A percentile compares a stretch with the other conserved stretches of the same genome.
phyloP scores from a whole-genome alignment of 2,329 filamentous ascomycete genomes.

The Acrocalymma vagum region DNA sequence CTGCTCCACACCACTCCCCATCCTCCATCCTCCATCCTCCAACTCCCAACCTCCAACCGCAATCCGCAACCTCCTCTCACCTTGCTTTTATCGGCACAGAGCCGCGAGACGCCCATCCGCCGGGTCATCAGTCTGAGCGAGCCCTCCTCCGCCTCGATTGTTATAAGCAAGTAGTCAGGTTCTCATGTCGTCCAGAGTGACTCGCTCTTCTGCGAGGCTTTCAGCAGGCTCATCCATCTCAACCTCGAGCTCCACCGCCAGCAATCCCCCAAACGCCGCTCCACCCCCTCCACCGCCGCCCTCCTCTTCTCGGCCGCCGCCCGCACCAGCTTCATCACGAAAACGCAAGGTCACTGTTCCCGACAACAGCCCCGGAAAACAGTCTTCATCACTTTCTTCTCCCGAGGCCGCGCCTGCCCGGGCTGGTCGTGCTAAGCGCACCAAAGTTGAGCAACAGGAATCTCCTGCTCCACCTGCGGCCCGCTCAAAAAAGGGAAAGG shows the following conservation, averaged over 20 bases:
- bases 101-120: constrained; percentile 35
- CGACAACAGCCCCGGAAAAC: constrained; percentile 54
- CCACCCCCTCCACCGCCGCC: constrained; percentile 52
- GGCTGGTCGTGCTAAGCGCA: constrained; percentile 54
- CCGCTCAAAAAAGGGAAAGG: constrained; percentile 69
- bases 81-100: constrained; percentile 34
- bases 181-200: constrained; percentile 98
- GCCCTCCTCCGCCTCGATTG: constrained; percentile 36
- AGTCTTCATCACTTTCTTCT: no score
- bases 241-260: constrained; percentile 49
- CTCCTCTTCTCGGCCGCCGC: constrained; percentile 53
- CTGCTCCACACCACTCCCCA: constrained; percentile 2
- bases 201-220: constrained; percentile 92
- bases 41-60: constrained; percentile 20
- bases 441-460: constrained; percentile 71
- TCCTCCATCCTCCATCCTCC: constrained; percentile 1
- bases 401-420: constrained; percentile 33
- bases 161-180: constrained; percentile 43
- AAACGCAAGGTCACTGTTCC: constrained; percentile 78
- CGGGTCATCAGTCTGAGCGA: constrained; percentile 40
- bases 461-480: constrained; percentile 49
- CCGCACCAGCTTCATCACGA: constrained; percentile 62
- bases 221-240: constrained; percentile 72
- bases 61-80: constrained; percentile 21
- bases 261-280: constrained; percentile 51